phyloP scores from a whole-genome alignment of 1,284 basidiomycete genomes.

The Afroboletus lepidellus region DNA sequence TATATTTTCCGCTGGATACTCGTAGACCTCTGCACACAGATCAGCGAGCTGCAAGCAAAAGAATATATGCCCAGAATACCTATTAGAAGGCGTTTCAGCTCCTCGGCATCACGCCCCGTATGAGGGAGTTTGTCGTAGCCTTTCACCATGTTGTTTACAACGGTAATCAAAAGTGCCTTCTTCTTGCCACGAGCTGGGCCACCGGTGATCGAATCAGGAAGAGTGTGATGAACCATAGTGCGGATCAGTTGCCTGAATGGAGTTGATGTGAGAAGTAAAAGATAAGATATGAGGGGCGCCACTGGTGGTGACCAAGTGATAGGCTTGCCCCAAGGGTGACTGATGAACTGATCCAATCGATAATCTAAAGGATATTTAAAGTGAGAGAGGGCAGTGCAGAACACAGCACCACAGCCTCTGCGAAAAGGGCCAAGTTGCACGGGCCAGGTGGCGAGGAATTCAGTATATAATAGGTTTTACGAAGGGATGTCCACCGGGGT shows the following conservation, averaged over 20 bases:
- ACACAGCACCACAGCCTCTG: conserved; percentile 17
- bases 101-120: conserved; percentile 16
- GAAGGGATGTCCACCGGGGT: background rate
- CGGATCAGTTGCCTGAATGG: background rate
- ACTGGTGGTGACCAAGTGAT: too few species aligned
- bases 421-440: background rate
- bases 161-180: conserved; percentile 25
- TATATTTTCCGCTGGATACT: conserved; percentile 29
- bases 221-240: conserved; percentile 9
- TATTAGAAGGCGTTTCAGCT: conserved; percentile 18
- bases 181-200: background rate
- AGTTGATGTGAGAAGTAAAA: background rate
- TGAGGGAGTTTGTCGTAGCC: conserved; percentile 6
- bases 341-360: too few species aligned
- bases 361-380: too few species aligned
- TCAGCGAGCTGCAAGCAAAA: background rate
- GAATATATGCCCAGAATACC: conserved; percentile 8
- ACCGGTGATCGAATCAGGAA: background rate
- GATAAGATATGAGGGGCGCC: conserved; percentile 15
- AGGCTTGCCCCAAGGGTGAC: too few species aligned
- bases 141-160: conserved; percentile 6
- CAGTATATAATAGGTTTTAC: background rate
- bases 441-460: background rate
- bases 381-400: background rate
- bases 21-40: conserved; percentile 21